phyloP scores from a whole-genome alignment of 257 asterid species.

The Jacaranda mimosifolia region DNA sequence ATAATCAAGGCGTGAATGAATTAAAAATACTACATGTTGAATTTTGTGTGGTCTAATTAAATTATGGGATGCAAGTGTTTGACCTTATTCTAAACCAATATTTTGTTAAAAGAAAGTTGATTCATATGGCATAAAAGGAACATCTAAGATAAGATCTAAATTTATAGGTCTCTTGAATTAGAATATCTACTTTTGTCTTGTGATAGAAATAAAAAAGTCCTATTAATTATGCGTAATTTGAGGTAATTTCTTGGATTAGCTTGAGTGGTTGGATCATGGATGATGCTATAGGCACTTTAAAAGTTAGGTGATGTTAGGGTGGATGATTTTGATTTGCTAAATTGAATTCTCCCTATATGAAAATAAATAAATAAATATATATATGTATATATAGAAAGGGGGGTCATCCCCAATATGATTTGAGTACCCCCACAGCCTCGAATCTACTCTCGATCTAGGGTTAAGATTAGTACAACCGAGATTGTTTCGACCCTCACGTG shows the following conservation, averaged over 20 bases:
- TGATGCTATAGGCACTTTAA: background rate
- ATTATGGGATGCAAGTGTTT: conserved; percentile 24
- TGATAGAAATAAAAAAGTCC: background rate
- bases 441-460: too few species aligned
- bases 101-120: background rate
- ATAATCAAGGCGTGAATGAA: background rate
- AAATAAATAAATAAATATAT: too few species aligned
- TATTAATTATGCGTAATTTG: too few species aligned
- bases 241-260: background rate
- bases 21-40: background rate
- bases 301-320: background rate
- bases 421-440: too few species aligned
- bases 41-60: conserved; percentile 9
- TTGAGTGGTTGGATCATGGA: background rate
- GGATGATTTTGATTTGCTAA: background rate
- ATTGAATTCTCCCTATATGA: too few species aligned
- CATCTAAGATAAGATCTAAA: background rate
- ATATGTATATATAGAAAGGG: too few species aligned
- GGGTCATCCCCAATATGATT: too few species aligned
- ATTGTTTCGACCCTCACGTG: too few species aligned
- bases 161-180: background rate
- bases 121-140: conserved; percentile 11
- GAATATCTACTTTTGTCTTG: background rate
- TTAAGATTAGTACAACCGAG: too few species aligned
- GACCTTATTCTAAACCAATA: conserved; percentile 20